Evolutionary conservation across 495 filamentous ascomycete genomes (phyloP), one percentile per base, ranked within the genome.

Genomic region (Penicillium fimorum): DNA sequence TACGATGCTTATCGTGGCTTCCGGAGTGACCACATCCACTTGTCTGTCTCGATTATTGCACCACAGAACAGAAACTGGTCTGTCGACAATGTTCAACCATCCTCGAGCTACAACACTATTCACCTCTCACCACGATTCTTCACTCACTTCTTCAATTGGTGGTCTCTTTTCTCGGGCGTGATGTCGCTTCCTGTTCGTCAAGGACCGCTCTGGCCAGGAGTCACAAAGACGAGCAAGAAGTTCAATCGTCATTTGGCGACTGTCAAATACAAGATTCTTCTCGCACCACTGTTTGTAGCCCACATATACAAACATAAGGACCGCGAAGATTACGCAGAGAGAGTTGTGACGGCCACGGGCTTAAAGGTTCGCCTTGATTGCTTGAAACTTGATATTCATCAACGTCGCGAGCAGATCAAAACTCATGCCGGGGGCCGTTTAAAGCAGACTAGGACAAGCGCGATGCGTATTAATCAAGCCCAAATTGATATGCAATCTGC

Each of bases 251-350:
- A 98, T 73, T 76, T 98, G 52, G 93, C 91, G 8, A 97, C 95
- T 10, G 90, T 98, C 75, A 97, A 98, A 75, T 97, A 98, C 72
- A 96, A 92, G 60, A 71, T 98, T 40, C 82, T 96, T 7, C 77
- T 98, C 13, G 94, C 95, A 2, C 94, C 94, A 1, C 76, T 98
- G 5, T 98, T 94, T 65, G 84, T 97, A 47, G 92, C 91, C 55
- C 94, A 98, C 56, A 90, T 98, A 38, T 98, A 98, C 77, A 97
- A 96, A 71, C 95, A 98, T 74, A 96, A 96, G 63, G 95, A 97
- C 64, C 86, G 83, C 4, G 92, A 96, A 67, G 92, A 96, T 47
- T 88, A 87, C 66, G 79, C 82, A 1, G 87, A 92, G 58, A 85
- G 88, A 62, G 78, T 84, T 5, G 90, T 96, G 20, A 91, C 90